Evolutionary conservation across 2,329 filamentous ascomycete genomes (phyloP).

Genomic region (Ceratocystis papillata): DNA sequence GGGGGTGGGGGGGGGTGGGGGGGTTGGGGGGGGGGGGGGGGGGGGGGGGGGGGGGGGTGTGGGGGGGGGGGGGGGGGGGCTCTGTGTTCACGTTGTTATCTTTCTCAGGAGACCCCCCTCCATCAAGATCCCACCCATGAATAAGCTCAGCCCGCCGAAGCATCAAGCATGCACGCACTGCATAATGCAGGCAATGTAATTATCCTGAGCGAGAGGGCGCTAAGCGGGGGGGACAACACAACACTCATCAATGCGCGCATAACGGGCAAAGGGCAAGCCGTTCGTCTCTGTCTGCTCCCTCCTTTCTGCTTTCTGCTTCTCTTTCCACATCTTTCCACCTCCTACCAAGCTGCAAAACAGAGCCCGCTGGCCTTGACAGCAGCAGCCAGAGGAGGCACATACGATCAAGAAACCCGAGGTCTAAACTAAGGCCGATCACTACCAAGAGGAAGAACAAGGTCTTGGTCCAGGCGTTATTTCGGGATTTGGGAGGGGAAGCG

Average conservation of each 20-base stretch:
- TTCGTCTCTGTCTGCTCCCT: background rate
- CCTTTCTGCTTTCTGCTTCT: background rate
- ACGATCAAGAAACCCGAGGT: background rate
- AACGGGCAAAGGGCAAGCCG: background rate
- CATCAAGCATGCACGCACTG: background rate
- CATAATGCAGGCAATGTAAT: background rate
- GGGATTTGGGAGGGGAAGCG: background rate
- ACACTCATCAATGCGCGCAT: background rate
- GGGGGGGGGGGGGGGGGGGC: too few relatives aligned
- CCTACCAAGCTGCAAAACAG: too few relatives aligned
- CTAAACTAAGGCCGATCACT: background rate
- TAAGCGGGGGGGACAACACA: background rate
- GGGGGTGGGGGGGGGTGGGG: too few relatives aligned
- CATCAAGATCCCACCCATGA: background rate
- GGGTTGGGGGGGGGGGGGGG: too few relatives aligned
- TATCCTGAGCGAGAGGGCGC: background rate
- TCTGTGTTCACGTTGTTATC: background rate
- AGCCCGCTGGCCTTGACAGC: background rate
- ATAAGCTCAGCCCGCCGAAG: background rate
- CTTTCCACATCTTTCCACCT: background rate
- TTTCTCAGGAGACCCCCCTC: background rate
- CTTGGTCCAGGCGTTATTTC: slow-evolving; percentile 1
- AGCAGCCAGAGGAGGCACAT: background rate
- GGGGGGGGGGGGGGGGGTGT: too few relatives aligned
- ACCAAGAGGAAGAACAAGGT: slow-evolving; percentile 3